phyloP scores from a whole-genome alignment of 1,284 basidiomycete genomes.

The Cryptococcus wingfieldii region DNA sequence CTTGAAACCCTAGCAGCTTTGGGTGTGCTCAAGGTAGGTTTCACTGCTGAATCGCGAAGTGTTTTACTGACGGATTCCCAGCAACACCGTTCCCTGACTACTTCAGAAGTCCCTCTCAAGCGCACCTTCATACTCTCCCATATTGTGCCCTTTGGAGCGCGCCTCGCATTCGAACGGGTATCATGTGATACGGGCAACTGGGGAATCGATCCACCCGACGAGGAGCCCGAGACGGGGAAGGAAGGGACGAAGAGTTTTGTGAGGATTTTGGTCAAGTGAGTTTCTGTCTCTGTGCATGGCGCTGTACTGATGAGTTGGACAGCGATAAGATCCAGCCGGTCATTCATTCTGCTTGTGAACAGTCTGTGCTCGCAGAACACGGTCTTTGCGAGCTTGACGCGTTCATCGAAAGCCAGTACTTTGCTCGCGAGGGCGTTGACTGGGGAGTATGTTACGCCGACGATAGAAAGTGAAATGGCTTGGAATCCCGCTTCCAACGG shows the following conservation, averaged over 20 bases:
- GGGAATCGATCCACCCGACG: conserved; percentile 25
- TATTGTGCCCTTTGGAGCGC: conserved; percentile 41
- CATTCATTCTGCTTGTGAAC: conserved; percentile 54
- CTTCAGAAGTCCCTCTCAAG: conserved; percentile 20
- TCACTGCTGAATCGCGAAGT: background rate
- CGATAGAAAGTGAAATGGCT: background rate
- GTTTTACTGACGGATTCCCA: background rate
- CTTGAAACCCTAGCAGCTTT: conserved; percentile 69
- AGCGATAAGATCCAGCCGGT: conserved; percentile 30
- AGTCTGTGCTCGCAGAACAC: conserved; percentile 55
- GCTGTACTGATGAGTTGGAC: background rate
- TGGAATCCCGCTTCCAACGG: no score
- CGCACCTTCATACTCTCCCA: conserved; percentile 29
- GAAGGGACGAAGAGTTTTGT: conserved; percentile 34
- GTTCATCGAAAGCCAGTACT: conserved; percentile 68
- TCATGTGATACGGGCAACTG: conserved; percentile 31
- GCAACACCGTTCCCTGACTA: conserved; percentile 25
- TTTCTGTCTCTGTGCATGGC: background rate
- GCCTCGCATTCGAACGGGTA: conserved; percentile 38
- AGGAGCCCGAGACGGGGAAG: conserved; percentile 2
- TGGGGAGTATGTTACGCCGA: conserved; percentile 29
- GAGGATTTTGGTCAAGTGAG: conserved; percentile 43
- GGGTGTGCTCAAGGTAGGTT: conserved; percentile 58
- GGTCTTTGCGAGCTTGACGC: conserved; percentile 62
- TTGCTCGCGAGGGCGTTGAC: conserved; percentile 60